phyloP scores from a whole-genome alignment of 176 grass and related monocot species.

The Zoysia japonica region DNA sequence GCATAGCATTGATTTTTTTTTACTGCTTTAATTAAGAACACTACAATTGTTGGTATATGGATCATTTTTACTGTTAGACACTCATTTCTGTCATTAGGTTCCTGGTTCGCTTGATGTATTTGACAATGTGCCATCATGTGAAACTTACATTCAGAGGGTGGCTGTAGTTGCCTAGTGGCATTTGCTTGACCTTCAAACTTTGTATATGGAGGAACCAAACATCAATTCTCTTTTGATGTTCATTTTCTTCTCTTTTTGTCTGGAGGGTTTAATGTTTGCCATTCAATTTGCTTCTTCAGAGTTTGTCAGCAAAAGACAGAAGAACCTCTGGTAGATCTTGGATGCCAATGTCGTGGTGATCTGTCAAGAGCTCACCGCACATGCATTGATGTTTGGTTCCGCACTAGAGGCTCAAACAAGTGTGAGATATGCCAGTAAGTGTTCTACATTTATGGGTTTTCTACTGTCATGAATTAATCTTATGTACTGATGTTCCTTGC shows the following conservation, averaged over 20 bases:
- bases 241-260: slow-evolving; percentile 2
- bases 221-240: neutral
- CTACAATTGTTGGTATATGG: no score
- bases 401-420: slow-evolving; percentile 92
- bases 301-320: slow-evolving; percentile 92
- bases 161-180: neutral
- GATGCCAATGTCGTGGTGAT: slow-evolving; percentile 93
- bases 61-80: neutral
- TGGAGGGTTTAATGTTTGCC: slow-evolving; percentile 6
- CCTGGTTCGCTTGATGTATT: neutral
- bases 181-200: slow-evolving; percentile 3
- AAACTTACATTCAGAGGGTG: neutral
- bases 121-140: neutral
- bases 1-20: neutral
- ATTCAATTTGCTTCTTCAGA: slow-evolving; percentile 39
- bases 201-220: neutral
- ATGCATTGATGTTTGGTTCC: slow-evolving; percentile 96
- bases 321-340: slow-evolving; percentile 92
- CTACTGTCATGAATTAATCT: slow-evolving; percentile 17
- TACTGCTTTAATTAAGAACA: neutral
- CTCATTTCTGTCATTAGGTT: slow-evolving; percentile 11
- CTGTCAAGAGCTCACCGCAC: slow-evolving; percentile 83
- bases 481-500: slow-evolving; percentile 34
- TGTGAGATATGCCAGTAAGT: slow-evolving; percentile 99
- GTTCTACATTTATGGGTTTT: slow-evolving; percentile 20